These are phyloP conservation scores for Carex myosuroides DNA, from an alignment of 176 grass and related monocot species.

Conservation along the genomic window DNA sequence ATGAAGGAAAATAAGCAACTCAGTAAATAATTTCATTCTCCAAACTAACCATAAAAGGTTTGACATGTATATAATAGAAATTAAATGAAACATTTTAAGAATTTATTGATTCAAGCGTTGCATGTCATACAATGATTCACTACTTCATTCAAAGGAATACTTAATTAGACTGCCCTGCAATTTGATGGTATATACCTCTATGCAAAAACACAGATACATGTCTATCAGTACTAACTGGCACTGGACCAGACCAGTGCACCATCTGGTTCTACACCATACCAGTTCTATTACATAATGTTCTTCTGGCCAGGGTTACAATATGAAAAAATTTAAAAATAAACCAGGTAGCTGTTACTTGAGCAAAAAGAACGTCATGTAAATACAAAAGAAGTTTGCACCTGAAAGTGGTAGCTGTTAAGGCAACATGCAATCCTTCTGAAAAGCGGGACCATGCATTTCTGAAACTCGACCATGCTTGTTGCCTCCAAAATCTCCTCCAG, in stretches of 20 bases:
- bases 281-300: neutral
- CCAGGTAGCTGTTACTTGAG: neutral
- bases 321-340: neutral
- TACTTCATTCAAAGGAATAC: neutral
- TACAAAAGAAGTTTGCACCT: conserved; percentile 39
- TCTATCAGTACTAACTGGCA: neutral
- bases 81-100: neutral
- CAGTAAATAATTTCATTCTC: neutral
- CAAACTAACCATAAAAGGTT: neutral
- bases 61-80: neutral
- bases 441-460: conserved; percentile 95
- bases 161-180: neutral
- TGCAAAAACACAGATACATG: neutral
- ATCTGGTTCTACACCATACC: neutral
- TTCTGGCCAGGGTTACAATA: neutral
- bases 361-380: neutral
- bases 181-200: neutral
- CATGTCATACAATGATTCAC: neutral
- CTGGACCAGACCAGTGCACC: neutral
- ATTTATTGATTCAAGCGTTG: neutral
- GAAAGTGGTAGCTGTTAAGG: conserved; percentile 82
- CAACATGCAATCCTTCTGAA: conserved; percentile 66
- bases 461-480: conserved; percentile 60
- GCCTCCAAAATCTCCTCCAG: conserved; percentile 87
- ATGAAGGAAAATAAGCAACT: neutral